Evolutionary conservation across 345 rosid species (phyloP), one percentile per base, ranked within the genome.

Genomic region (Brassica nigra): DNA sequence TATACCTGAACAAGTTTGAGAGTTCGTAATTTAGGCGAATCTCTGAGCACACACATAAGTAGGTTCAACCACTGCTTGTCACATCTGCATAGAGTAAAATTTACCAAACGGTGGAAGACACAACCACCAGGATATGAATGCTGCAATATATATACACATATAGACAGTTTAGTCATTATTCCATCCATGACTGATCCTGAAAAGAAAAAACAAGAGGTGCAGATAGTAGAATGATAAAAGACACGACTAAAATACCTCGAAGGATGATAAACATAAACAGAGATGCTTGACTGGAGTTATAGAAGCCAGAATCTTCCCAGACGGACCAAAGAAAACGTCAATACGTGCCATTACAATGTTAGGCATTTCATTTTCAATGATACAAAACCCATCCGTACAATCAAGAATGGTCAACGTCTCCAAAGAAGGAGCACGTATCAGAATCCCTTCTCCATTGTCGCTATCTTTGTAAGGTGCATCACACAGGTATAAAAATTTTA

Each of bases 21-120:
- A 55, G 9, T 1, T 57, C 3, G 65, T 67, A 76, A 18, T 8
- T 34, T 76, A 37, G 79, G 73, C 1, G 79, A 76, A 37, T 55
- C 55, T 23, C 42, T 37, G 5, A 76, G 79, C 20, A 76, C 1
- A 37, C 57, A 2, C 66, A 37, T 15, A 23, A 76, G 42, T 28
- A 66, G 39, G 29, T 57, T 37, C 42, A 66, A 36, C 79, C 79
- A 76, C 8, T 33, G 12, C 16, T 15, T 16, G 44, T 39, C 44
- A 76, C 79, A 76, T 76, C 67, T 76, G 49, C 79, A 67, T 57
- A 67, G 8, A 30, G 0, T 37, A 23, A 76, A 42, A 36, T 76
- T 8, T n/a, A 67, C 58, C 2, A 76, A 66, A 36, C 18, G 18
- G n/a, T 12, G 5, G 57, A 76, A 76, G 52, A 76, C 34, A 57